These are phyloP conservation scores for Aspergillus versicolor DNA, from an alignment of 2,329 filamentous ascomycete species.

Conservation along the genomic window DNA sequence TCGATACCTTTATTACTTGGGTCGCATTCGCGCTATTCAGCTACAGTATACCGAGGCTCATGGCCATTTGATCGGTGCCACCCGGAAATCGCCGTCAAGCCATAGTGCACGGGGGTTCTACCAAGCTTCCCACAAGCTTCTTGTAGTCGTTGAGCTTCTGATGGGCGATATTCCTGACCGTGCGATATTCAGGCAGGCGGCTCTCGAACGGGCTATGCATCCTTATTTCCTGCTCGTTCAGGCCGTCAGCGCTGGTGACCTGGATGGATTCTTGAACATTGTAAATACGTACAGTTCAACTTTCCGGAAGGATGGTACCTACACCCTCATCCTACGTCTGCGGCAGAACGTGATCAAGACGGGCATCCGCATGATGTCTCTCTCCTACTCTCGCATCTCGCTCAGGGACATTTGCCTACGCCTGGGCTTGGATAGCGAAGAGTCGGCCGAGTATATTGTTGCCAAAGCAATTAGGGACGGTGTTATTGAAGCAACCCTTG, in stretches of 20 bases:
- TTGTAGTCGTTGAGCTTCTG: conserved; percentile 91
- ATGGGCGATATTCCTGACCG: conserved; percentile 99
- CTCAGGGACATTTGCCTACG: conserved; percentile 96
- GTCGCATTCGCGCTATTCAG: conserved; percentile 93
- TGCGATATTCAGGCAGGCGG: conserved; percentile 85
- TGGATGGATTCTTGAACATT: conserved; percentile 87
- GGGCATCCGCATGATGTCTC: conserved; percentile 97
- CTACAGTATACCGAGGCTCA: conserved; percentile 96
- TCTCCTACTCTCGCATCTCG: conserved; percentile 96
- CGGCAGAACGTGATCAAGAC: conserved; percentile 99
- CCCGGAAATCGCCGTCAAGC: conserved; percentile 89
- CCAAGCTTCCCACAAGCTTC: conserved; percentile 92
- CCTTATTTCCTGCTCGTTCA: conserved; percentile 94
- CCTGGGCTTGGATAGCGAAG: conserved; percentile 87
- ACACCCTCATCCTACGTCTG: conserved; percentile 89
- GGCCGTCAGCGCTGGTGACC: conserved; percentile 91
- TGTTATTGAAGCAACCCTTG: conserved; percentile 91
- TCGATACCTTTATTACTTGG: conserved; percentile 94
- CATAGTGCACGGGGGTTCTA: conserved; percentile 90
- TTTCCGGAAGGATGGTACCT: conserved; percentile 92
- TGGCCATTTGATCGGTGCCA: conserved; percentile 87
- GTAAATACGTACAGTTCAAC: conserved; percentile 77
- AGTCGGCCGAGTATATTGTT: conserved; percentile 98
- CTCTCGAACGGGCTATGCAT: conserved; percentile 80
- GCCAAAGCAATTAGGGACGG: conserved; percentile 97